A percentile compares a stretch with the other conserved stretches of the same genome.
phyloP scores from a whole-genome alignment of 805 yeast species.

The Maudiozyma pseudohumilis region DNA sequence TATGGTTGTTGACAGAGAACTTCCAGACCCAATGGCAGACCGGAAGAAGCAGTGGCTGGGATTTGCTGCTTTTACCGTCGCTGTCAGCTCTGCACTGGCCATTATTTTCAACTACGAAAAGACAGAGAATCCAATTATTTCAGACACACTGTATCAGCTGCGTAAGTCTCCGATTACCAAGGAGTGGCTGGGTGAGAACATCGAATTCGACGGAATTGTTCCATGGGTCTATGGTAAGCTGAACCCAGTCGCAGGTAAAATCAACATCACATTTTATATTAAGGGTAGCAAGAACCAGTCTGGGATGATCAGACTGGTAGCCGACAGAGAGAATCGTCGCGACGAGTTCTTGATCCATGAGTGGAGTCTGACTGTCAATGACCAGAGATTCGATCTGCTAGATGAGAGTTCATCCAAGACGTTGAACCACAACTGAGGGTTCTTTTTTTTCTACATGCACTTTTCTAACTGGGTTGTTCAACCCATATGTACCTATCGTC shows the following conservation, averaged over 20 bases:
- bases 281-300: constrained; percentile 52
- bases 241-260: constrained; percentile 72
- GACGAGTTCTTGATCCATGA: constrained; percentile 50
- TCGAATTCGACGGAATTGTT: constrained; percentile 52
- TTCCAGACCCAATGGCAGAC: constrained; percentile 70
- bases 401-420: constrained; percentile 31
- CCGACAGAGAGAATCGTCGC: constrained; percentile 52
- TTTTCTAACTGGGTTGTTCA: too few relatives aligned
- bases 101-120: constrained; percentile 89
- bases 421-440: not conserved
- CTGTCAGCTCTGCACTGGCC: constrained; percentile 45
- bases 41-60: constrained; percentile 41
- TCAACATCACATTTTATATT: constrained; percentile 63
- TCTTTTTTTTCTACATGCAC: not conserved
- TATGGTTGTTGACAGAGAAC: constrained; percentile 62
- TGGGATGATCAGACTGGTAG: constrained; percentile 52
- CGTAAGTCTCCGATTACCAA: constrained; percentile 64
- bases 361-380: constrained; percentile 51
- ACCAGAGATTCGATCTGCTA: constrained; percentile 38
- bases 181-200: constrained; percentile 60
- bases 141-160: constrained; percentile 75
- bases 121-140: constrained; percentile 77
- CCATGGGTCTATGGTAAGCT: constrained; percentile 89
- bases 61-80: constrained; percentile 43
- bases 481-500: too few relatives aligned